Conservation (phyloP, 1,139 yeast species). For the Kurtzmaniella quercitrusa region DNA sequence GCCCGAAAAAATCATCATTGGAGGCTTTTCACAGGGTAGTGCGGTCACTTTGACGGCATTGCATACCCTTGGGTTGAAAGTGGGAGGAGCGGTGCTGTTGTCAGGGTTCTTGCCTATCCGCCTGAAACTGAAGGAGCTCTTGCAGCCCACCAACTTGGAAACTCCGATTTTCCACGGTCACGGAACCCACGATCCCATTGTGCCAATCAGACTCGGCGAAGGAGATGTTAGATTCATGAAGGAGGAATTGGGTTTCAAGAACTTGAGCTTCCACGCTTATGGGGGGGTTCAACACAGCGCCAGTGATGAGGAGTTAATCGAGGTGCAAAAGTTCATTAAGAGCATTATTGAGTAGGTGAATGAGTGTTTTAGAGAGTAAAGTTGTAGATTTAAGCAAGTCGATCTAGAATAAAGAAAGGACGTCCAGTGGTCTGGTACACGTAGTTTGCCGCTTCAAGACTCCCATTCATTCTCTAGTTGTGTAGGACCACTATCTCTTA, state of each 20-base stretch:
- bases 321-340: slow-evolving; percentile 50
- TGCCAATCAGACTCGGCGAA: slow-evolving; percentile 47
- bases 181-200: slow-evolving; percentile 73
- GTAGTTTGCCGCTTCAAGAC: no score
- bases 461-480: no score
- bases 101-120: slow-evolving; percentile 74
- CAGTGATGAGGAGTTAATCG: slow-evolving; percentile 59
- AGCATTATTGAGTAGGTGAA: slow-evolving; percentile 8
- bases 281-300: slow-evolving; percentile 66
- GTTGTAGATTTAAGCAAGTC: neutral
- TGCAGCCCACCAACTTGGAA: slow-evolving; percentile 36
- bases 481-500: no score
- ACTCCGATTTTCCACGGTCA: slow-evolving; percentile 90
- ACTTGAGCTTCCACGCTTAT: slow-evolving; percentile 56
- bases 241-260: slow-evolving; percentile 49
- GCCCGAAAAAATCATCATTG: slow-evolving; percentile 70
- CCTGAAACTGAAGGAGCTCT: slow-evolving; percentile 17
- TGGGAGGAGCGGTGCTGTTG: slow-evolving; percentile 75
- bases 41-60: slow-evolving; percentile 63
- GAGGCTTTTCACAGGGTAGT: slow-evolving; percentile 96
- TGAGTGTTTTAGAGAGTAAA: neutral
- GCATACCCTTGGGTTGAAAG: slow-evolving; percentile 46
- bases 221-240: slow-evolving; percentile 41
- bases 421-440: no score
- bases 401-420: no score